phyloP scores from a whole-genome alignment of 768 basidiomycete species.

The Naganishia onofrii region DNA sequence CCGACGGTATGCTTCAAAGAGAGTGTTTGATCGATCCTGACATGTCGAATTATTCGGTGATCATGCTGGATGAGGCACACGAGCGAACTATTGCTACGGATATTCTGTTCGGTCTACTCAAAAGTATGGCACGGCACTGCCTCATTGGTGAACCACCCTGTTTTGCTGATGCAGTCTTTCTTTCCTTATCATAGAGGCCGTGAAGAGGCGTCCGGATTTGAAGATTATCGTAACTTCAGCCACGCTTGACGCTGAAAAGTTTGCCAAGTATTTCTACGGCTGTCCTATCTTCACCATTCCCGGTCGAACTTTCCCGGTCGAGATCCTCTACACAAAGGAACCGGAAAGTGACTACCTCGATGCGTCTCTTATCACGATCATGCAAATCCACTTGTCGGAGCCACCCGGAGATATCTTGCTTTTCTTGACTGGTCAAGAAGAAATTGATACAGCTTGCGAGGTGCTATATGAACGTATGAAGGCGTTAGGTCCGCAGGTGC shows the following conservation, averaged over 20 bases:
- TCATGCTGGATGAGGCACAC: slow-evolving; percentile 99
- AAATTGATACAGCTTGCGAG: slow-evolving; percentile 96
- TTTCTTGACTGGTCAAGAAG: slow-evolving; percentile 97
- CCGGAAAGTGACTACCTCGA: slow-evolving; percentile 97
- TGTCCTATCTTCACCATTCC: slow-evolving; percentile 99
- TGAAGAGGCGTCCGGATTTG: slow-evolving; percentile 89
- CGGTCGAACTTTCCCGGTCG: slow-evolving; percentile 98
- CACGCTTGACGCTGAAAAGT: slow-evolving; percentile 98
- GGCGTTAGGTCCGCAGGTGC: slow-evolving; percentile 95
- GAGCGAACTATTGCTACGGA: slow-evolving; percentile 98
- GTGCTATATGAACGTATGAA: slow-evolving; percentile 99
- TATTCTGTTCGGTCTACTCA: slow-evolving; percentile 90
- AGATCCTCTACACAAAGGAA: slow-evolving; percentile 97
- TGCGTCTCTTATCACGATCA: slow-evolving; percentile 95
- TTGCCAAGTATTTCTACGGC: slow-evolving; percentile 97
- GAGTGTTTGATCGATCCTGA: slow-evolving; percentile 95
- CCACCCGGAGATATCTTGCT: slow-evolving; percentile 94
- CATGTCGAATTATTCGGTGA: slow-evolving; percentile 83
- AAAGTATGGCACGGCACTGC: slow-evolving; percentile 59
- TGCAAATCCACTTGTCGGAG: slow-evolving; percentile 98
- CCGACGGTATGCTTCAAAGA: slow-evolving; percentile 97
- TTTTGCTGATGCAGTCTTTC: background rate
- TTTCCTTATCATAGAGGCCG: slow-evolving; percentile 66
- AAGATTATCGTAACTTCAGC: slow-evolving; percentile 98
- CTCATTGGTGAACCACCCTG: slow-evolving; percentile 32